Percentiles rank a stretch among this genome's conserved stretches.
phyloP scores from a whole-genome alignment of 768 basidiomycete species.

The Leccinum longicurvipes region DNA sequence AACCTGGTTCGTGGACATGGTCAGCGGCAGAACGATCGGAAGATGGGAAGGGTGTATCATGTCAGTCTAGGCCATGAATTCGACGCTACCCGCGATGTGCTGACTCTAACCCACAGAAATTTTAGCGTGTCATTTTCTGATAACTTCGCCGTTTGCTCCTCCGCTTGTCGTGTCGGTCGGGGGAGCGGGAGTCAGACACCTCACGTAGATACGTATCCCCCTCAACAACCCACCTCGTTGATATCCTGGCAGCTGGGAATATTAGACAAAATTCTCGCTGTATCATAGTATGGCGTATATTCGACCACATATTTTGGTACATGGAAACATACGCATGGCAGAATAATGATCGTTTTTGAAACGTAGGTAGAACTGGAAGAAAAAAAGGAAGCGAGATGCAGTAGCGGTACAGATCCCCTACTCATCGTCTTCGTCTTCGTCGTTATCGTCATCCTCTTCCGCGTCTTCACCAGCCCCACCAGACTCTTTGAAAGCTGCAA shows the following conservation, averaged over 20 bases:
- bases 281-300: constrained; percentile 13
- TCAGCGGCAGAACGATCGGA: constrained; percentile 61
- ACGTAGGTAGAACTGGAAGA: background rate
- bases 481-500: constrained; percentile 82
- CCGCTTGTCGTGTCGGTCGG: constrained; percentile 52
- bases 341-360: constrained; percentile 12
- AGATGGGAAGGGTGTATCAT: constrained; percentile 77
- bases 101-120: constrained; percentile 43
- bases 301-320: constrained; percentile 12
- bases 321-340: constrained; percentile 19
- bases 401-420: constrained; percentile 34
- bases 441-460: constrained; percentile 42
- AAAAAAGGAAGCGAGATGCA: background rate
- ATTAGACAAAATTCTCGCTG: constrained; percentile 39
- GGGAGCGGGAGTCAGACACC: constrained; percentile 39
- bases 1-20: constrained; percentile 76
- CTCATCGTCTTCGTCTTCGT: constrained; percentile 44
- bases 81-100: background rate
- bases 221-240: constrained; percentile 35
- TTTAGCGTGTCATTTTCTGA: constrained; percentile 56
- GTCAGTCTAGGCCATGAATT: constrained; percentile 41
- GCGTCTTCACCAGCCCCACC: constrained; percentile 38
- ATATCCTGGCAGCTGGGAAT: constrained; percentile 54
- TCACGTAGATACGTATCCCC: constrained; percentile 40
- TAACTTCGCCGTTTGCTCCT: constrained; percentile 50